Base-by-base conservation (phyloP, 2,329 filamentous ascomycete species). In the Arthrobotrys entomopaga region DNA sequence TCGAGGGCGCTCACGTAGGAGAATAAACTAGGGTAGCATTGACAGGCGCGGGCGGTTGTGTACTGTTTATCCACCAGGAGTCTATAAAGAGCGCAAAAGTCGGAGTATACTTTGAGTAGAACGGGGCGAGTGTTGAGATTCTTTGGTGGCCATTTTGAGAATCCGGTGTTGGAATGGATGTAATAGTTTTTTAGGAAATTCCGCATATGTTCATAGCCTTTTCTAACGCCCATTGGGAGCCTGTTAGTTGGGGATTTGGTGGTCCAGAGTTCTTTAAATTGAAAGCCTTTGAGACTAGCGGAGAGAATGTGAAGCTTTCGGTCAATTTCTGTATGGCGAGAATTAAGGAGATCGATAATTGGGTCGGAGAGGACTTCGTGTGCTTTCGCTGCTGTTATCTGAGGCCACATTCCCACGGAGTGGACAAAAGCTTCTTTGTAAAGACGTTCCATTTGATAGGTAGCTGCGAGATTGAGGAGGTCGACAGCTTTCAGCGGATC, bases 391-490 rank as follows among this genome's bases (percentile, higher is more conserved):
- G 16, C 40, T 7, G 20, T 34, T 19, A 74, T 46, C 50, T 74
- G 70, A 8, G 70, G 63, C 70, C 70, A 74, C 71, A 75, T 75
- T 24, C 71, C 71, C 24, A 75, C 71, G 48, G 46, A 56, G n/a
- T 75, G 71, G 1, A 46, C 46, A 16, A 75, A 75, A 2, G 71
- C 58, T 38, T 75, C 71, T 7, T 50, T 1, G 40, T 75, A 75
- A 1, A 75, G 26, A 6, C 46, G 49, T 19, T 70, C 34, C 60
- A 70, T 65, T 29, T 75, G 53, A n/a, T 70, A 75, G 7, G 65
- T 65, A 24, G 49, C 15, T 5, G 71, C 64, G 2, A 75, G 49
- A 26, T 56, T 46, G 19, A 75, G 71, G 7, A 75, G 29, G 48
- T 70, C 65, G 3, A 70, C 59, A 3, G 71, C 71, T 16, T 75